Conservation (phyloP, 768 basidiomycete species). For the Tylopilus sp. region DNA sequence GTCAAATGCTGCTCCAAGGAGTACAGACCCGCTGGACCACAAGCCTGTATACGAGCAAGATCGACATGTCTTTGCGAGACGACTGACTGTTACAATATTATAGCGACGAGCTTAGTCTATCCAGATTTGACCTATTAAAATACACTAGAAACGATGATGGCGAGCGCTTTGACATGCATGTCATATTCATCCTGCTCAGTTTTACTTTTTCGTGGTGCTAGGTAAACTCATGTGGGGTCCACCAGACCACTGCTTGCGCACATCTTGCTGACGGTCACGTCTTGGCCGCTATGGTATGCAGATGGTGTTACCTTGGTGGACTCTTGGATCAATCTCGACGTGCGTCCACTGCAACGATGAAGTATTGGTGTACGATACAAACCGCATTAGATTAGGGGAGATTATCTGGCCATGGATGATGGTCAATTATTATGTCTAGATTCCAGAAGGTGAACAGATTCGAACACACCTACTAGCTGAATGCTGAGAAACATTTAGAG, state of each 20-base stretch:
- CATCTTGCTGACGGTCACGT: not conserved
- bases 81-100: too few species aligned
- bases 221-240: conserved; percentile 5
- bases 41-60: too few species aligned
- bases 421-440: not conserved
- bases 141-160: conserved; percentile 3
- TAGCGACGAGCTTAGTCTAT: too few species aligned
- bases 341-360: conserved; percentile 1
- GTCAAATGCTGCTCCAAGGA: too few species aligned
- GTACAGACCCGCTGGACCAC: too few species aligned
- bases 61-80: too few species aligned
- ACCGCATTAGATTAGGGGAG: not conserved
- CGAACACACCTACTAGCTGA: too few species aligned
- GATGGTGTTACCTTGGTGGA: not conserved
- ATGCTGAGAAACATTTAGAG: too few species aligned
- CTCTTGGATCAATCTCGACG: conserved; percentile 7
- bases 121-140: too few species aligned
- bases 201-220: not conserved
- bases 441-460: not conserved
- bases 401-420: not conserved
- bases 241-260: not conserved
- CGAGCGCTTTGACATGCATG: not conserved
- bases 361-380: conserved; percentile 2
- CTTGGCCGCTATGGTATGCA: not conserved
- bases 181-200: too few species aligned